Evolutionary conservation across 2,329 filamentous ascomycete species (phyloP), one percentile per base, ranked within the genome.

Genomic region (Metarhizium guizhouense): DNA sequence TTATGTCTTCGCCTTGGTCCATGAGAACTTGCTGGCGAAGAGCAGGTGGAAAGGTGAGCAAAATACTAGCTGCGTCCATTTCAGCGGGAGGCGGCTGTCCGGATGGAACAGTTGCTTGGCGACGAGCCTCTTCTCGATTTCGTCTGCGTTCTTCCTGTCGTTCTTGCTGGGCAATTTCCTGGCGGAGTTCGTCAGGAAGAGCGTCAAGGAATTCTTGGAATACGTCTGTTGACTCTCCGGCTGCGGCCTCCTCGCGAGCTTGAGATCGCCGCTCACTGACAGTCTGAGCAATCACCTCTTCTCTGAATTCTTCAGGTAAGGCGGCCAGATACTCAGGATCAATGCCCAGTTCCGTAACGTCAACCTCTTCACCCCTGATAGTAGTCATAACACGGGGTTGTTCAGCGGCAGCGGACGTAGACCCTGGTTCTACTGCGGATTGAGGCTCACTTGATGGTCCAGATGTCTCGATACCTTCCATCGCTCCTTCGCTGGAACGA

Each of bases 141-240:
- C 91, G 86, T 47, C 92, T 87, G 57, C 93, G 90, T 60, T 91
- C 88, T 66, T 96, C 93, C 67, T 87, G 84, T 53, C 88, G 85
- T 73, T 99, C 94, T 68, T 95, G 89, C 65, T 95, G 88, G 40
- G 95, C 83, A 59, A 99, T 85, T 68, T 99, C 95, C 60, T 88
- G 80, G 38, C 94, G 88, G 54, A 99, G 87, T 55, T 97, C 92
- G 20, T 89, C 84, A 1, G 94, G 94, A 20, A 99, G 77, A 8
- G 93, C 94, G 67, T 96, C 90, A 11, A 99, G 78, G 71, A 99
- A 99, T 65, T 96, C 92, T 61, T 90, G 88, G 70, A 91, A 93
- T 58, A 95, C 93, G 63, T 93, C 90, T 3, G 84, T 87, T 38
- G 88, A 84, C 64, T 91, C 85, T 57, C 92, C 88, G 18, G 82